These are phyloP conservation scores for Crucibulum laeve DNA, from an alignment of 768 basidiomycete species.

Conservation along the genomic window DNA sequence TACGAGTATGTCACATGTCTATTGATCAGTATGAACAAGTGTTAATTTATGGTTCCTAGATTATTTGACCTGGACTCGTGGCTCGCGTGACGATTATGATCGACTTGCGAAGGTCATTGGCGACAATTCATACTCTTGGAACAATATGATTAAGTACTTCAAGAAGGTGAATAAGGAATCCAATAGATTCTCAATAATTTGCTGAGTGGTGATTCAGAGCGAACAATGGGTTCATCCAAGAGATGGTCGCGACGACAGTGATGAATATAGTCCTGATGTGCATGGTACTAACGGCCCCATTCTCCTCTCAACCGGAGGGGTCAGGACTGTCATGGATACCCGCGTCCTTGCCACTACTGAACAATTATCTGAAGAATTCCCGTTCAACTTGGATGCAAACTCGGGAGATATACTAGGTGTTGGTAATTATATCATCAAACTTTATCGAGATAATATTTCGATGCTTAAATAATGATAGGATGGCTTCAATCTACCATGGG, in stretches of 20 bases:
- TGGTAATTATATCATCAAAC: neutral
- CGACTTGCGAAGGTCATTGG: neutral
- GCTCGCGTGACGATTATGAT: slow-evolving; percentile 1
- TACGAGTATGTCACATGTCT: neutral
- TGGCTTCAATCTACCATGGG: neutral
- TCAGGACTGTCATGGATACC: neutral
- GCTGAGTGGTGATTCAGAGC: neutral
- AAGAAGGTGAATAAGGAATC: neutral
- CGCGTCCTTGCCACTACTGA: neutral
- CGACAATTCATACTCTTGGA: slow-evolving; percentile 1
- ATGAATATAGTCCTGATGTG: neutral
- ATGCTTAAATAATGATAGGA: neutral
- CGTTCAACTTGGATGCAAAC: slow-evolving; percentile 1
- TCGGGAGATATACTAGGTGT: neutral
- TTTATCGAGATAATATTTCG: neutral
- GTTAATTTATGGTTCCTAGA: neutral
- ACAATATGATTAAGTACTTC: neutral
- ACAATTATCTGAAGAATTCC: neutral
- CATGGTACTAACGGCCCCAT: neutral
- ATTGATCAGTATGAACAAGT: neutral
- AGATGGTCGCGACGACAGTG: neutral
- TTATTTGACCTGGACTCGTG: neutral
- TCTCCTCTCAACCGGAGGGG: neutral
- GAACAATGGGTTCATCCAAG: neutral
- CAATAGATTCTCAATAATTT: neutral